phyloP scores from a whole-genome alignment of 345 rosid genomes.

The Populus euphratica region DNA sequence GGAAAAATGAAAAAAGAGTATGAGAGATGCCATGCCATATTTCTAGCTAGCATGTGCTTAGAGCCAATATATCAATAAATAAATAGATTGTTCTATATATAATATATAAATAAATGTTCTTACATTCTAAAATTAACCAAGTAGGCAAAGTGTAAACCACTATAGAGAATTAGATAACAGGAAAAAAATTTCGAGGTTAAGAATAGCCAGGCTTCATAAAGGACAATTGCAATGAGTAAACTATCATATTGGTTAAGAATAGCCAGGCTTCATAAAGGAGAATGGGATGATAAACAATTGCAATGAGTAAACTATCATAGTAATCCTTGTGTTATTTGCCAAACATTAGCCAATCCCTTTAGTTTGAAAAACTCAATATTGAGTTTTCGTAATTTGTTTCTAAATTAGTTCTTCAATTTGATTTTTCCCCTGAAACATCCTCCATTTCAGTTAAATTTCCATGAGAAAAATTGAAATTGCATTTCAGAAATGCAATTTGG shows the following conservation, averaged over 20 bases:
- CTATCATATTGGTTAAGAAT: not conserved
- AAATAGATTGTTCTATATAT: not conserved
- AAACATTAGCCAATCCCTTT: no score
- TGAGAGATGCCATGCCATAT: not conserved
- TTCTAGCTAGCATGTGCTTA: not conserved
- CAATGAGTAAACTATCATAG: no score
- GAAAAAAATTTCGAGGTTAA: not conserved
- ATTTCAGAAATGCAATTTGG: no score
- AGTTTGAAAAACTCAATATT: no score
- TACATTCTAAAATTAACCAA: not conserved
- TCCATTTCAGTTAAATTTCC: no score
- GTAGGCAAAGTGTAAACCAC: not conserved
- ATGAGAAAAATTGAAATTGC: no score
- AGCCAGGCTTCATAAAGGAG: not conserved
- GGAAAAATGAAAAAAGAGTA: not conserved
- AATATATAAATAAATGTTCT: not conserved
- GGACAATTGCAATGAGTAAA: not conserved
- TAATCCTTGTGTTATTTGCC: no score
- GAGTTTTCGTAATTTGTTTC: no score
- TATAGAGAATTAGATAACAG: not conserved
- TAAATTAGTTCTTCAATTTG: no score
- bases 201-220: not conserved
- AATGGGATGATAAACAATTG: not conserved
- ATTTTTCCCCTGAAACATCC: no score
- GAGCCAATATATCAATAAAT: not conserved